phyloP scores from a whole-genome alignment of 108 stramenopile genomes.

The Nitzschia sp. region DNA sequence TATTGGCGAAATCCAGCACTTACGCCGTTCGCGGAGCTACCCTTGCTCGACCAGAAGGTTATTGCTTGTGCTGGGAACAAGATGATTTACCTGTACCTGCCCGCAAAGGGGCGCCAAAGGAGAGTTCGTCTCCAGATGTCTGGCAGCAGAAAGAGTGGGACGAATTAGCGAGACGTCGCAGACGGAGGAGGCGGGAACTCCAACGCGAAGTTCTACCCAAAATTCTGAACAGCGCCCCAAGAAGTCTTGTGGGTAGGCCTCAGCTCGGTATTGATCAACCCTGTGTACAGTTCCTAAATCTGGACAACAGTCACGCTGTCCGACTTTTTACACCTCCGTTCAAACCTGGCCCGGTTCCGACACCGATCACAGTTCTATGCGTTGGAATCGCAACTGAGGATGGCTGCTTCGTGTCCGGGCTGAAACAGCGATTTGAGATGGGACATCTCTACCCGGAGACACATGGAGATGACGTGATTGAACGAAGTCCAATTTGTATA shows the following conservation, averaged over 20 bases:
- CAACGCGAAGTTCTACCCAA: slow-evolving; percentile 43
- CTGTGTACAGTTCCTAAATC: slow-evolving; percentile 77
- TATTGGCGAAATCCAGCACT: slow-evolving; percentile 8
- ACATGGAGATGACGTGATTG: slow-evolving; percentile 41
- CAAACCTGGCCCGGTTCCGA: slow-evolving; percentile 57
- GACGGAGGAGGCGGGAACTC: slow-evolving; percentile 25
- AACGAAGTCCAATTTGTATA: slow-evolving; percentile 68
- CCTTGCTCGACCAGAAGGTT: slow-evolving; percentile 78
- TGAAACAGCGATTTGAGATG: slow-evolving; percentile 67
- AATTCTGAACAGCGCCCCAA: slow-evolving; percentile 23
- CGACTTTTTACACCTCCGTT: slow-evolving; percentile 78
- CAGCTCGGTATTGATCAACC: slow-evolving; percentile 11
- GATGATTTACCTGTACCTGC: slow-evolving; percentile 27
- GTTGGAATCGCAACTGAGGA: slow-evolving; percentile 87
- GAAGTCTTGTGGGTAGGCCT: neutral
- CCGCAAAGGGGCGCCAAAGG: neutral
- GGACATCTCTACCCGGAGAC: slow-evolving; percentile 71
- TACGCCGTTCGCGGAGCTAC: slow-evolving; percentile 78
- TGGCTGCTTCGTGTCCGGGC: slow-evolving; percentile 83
- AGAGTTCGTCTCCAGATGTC: neutral
- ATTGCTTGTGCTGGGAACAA: slow-evolving; percentile 67
- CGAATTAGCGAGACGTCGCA: neutral
- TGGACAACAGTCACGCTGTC: slow-evolving; percentile 60
- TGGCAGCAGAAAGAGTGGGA: slow-evolving; percentile 7
- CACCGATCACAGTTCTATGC: slow-evolving; percentile 74